Conservation (phyloP, 2,329 filamentous ascomycete species). For the Beauveria scarabaeidicola region DNA sequence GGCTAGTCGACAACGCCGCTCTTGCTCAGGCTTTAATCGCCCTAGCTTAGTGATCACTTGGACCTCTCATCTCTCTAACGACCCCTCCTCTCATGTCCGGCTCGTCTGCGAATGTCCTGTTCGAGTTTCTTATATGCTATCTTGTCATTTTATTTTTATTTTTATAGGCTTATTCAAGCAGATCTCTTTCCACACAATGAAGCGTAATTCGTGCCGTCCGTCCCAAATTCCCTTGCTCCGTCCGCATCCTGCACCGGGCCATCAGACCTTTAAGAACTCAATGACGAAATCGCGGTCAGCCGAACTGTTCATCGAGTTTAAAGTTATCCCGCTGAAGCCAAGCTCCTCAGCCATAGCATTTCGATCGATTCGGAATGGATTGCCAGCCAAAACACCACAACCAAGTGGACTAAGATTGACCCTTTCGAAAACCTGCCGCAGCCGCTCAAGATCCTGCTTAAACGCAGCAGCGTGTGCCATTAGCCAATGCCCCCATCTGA, state of each 20-base stretch:
- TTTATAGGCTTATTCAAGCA: too few species aligned
- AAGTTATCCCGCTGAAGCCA: constrained; percentile 59
- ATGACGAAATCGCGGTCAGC: constrained; percentile 65
- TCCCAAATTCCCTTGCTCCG: constrained; percentile 64
- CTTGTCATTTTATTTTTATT: neutral
- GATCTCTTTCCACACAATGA: constrained; percentile 18
- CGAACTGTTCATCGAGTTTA: constrained; percentile 63
- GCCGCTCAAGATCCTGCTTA: constrained; percentile 63
- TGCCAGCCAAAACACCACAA: constrained; percentile 19
- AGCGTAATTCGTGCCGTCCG: constrained; percentile 41
- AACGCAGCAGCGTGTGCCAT: constrained; percentile 68
- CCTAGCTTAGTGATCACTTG: too few species aligned
- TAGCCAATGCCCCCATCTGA: constrained; percentile 77
- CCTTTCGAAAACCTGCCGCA: constrained; percentile 63
- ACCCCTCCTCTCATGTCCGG: constrained; percentile 6
- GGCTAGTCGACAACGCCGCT: too few species aligned
- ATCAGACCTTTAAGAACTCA: constrained; percentile 76
- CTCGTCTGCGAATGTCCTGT: constrained; percentile 11
- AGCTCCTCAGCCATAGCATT: constrained; percentile 46
- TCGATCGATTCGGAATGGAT: constrained; percentile 23
- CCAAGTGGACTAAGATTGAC: constrained; percentile 56
- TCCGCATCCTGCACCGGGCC: too few species aligned
- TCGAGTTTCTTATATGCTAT: constrained; percentile 12
- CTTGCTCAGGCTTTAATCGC: too few species aligned
- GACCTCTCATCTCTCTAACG: neutral